Percentiles rank a stretch among this genome's conserved stretches.
These are phyloP conservation scores for Brassica juncea DNA, from an alignment of 345 rosid genomes.

Conservation along the genomic window DNA sequence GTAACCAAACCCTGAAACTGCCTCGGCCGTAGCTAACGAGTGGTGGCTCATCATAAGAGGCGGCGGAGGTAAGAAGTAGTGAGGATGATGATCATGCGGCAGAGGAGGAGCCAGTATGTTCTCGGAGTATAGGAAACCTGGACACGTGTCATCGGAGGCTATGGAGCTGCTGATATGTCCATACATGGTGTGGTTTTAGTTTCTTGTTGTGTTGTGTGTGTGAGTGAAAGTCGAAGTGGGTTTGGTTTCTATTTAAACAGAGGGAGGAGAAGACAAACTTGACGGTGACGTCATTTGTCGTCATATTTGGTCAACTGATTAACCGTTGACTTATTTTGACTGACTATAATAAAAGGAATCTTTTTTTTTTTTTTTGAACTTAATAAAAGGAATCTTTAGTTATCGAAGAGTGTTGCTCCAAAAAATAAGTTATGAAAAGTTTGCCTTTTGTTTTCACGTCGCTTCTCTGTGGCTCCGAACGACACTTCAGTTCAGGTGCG, in stretches of 20 bases:
- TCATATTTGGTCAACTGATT: neutral
- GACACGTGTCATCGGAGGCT: slow-evolving; percentile 21
- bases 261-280: neutral
- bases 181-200: slow-evolving; percentile 43
- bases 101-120: slow-evolving; percentile 29
- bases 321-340: slow-evolving; percentile 52
- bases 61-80: slow-evolving; percentile 42
- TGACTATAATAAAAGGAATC: neutral
- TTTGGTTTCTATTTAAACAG: slow-evolving; percentile 44
- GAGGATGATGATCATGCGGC: slow-evolving; percentile 32
- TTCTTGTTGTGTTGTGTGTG: neutral
- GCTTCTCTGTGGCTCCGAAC: slow-evolving; percentile 8
- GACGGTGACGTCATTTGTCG: slow-evolving; percentile 47
- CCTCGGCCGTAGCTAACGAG: slow-evolving; percentile 27
- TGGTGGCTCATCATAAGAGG: slow-evolving; percentile 42
- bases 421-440: neutral
- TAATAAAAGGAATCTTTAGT: neutral
- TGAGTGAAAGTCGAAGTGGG: slow-evolving; percentile 34
- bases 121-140: slow-evolving; percentile 28
- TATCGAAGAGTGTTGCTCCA: neutral
- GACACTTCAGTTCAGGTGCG: neutral
- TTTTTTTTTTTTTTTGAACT: neutral
- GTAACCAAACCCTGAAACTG: slow-evolving; percentile 33
- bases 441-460: slow-evolving; percentile 36
- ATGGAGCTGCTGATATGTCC: slow-evolving; percentile 38